These are phyloP conservation scores for Naganishia sp. DNA, from an alignment of 1,284 basidiomycete genomes.

Conservation along the genomic window DNA sequence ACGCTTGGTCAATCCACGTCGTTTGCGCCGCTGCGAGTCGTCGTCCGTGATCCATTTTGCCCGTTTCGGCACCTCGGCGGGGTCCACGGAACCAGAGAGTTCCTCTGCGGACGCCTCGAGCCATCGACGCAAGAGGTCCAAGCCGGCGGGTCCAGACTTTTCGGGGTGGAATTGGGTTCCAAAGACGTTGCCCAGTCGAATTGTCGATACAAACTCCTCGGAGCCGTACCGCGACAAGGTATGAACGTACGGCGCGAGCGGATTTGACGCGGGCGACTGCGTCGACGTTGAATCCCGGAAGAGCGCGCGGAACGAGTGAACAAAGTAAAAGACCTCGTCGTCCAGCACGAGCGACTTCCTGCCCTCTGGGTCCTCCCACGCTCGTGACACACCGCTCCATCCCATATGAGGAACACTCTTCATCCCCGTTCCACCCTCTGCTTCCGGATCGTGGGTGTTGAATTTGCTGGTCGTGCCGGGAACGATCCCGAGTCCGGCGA, in stretches of 20 bases:
- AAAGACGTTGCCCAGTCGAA: slow-evolving; percentile 84
- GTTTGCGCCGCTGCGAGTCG: slow-evolving; percentile 50
- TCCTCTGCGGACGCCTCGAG: slow-evolving; percentile 59
- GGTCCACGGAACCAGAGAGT: slow-evolving; percentile 38
- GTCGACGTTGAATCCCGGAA: slow-evolving; percentile 61
- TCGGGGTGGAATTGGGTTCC: slow-evolving; percentile 98
- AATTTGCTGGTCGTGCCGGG: slow-evolving; percentile 55
- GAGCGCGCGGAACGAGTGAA: slow-evolving; percentile 67
- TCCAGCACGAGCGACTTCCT: slow-evolving; percentile 55
- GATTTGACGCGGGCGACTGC: slow-evolving; percentile 55
- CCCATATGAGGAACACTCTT: slow-evolving; percentile 98
- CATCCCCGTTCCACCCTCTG: slow-evolving; percentile 35
- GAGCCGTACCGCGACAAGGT: slow-evolving; percentile 89
- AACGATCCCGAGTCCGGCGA: slow-evolving; percentile 54
- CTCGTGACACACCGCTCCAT: slow-evolving; percentile 73
- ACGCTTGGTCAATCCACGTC: slow-evolving; percentile 77
- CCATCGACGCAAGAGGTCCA: slow-evolving; percentile 81
- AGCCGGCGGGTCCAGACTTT: slow-evolving; percentile 90
- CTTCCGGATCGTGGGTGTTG: slow-evolving; percentile 38
- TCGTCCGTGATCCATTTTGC: slow-evolving; percentile 28
- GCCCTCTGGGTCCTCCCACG: slow-evolving; percentile 38
- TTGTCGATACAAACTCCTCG: slow-evolving; percentile 85
- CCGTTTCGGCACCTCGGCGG: slow-evolving; percentile 16
- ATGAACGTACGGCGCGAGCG: slow-evolving; percentile 68
- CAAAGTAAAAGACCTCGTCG: slow-evolving; percentile 84